Conservation (phyloP, 1,284 basidiomycete genomes). For the Blastosporella zonata region DNA sequence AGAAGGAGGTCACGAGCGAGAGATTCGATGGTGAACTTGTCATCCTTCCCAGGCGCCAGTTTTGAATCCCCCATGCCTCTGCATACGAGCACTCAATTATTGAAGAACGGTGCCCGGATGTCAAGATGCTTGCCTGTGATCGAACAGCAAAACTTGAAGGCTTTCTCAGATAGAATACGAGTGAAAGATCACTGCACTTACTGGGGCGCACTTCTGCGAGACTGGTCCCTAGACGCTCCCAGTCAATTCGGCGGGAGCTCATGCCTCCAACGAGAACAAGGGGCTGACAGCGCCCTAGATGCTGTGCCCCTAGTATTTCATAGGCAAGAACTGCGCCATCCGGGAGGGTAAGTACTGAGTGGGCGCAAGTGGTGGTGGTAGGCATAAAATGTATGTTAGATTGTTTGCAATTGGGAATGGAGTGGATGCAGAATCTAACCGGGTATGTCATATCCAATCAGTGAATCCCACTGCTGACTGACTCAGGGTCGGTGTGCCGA, state of each 20-base stretch:
- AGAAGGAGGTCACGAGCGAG: constrained; percentile 41
- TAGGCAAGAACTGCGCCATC: constrained; percentile 33
- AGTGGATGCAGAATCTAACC: too few relatives aligned
- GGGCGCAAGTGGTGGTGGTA: background rate
- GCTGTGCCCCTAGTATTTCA: constrained; percentile 27
- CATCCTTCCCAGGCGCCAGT: constrained; percentile 28
- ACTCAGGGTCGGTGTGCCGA: background rate
- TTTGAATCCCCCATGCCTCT: constrained; percentile 40
- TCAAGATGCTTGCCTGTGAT: constrained; percentile 28
- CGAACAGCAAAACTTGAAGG: constrained; percentile 29
- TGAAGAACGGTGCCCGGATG: background rate
- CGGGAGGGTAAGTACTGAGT: constrained; percentile 20
- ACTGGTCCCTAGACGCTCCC: constrained; percentile 25
- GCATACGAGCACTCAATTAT: background rate
- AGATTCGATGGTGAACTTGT: constrained; percentile 37
- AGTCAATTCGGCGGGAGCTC: constrained; percentile 28
- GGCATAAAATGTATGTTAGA: background rate
- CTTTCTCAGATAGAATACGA: too few relatives aligned
- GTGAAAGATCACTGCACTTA: constrained; percentile 17
- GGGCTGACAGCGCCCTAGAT: constrained; percentile 22
- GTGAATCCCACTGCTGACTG: too few relatives aligned
- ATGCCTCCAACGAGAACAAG: constrained; percentile 30
- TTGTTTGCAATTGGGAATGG: background rate
- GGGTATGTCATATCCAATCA: too few relatives aligned
- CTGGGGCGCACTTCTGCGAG: constrained; percentile 27